Evolutionary conservation across 805 yeast genomes (phyloP), one percentile per base, ranked within the genome.

Genomic region (Lipomyces orientalis): DNA sequence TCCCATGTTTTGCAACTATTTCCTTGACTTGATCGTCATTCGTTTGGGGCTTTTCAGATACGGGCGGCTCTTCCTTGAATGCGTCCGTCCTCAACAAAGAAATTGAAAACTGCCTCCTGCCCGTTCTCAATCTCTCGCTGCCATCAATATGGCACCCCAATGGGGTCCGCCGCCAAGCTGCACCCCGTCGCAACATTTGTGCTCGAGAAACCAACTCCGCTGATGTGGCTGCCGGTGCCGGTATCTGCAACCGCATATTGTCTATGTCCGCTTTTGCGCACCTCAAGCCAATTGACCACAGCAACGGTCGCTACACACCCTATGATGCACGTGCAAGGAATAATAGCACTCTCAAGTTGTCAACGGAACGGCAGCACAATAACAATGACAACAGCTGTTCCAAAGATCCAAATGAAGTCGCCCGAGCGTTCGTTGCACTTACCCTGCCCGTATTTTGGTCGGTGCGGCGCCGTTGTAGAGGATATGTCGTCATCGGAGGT

Each of bases 241-340:
- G 34, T 52, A 52, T 19, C 22, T 34, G 55, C 8, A 52, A 31
- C 34, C 33, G 55, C 55, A 52, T n/a, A n/a, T 52, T 43, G 49
- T 8, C 19, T 43, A 22, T 43, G n/a, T n/a, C 49, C 49, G n/a
- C 16, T 43, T n/a, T n/a, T 7, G 49, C n/a, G 49, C 16, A 16
- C 22, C 25, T 43, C 16, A 43, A 43, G 49, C 25, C 49, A 43
- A 43, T 43, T 43, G 49, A 43, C n/a, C 22, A 19, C 49, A 43
- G 46, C 19, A 39, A 39, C 12, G 29, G 29, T 14, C 9, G 49
- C 49, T 19, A 43, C 43, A 16, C 12, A 37, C 1, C 43, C 6
- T 37, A 37, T 9, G 16, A 37, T 16, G 14, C 43, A 3, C 43
- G 43, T 37, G 3, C 29, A 25, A 25, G 1, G 29, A 25, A 25